Evolutionary conservation across 192 early-diverging fungal species (phyloP).

Genomic region (Coemansia sp.): DNA sequence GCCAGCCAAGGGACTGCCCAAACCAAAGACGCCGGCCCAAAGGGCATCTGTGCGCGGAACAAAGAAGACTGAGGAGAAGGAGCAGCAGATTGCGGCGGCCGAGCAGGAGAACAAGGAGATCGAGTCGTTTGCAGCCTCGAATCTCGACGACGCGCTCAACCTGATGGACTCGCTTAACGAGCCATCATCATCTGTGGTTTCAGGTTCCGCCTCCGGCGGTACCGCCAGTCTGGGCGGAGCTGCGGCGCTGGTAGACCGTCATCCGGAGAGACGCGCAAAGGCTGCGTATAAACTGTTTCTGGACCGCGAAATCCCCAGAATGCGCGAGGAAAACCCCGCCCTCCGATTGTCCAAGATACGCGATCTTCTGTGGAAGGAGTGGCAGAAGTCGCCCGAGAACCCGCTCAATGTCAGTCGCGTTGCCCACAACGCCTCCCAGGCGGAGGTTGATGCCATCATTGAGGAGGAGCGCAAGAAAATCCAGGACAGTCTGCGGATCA

Average conservation of each 20-base stretch:
- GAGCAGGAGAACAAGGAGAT: conserved; percentile 28
- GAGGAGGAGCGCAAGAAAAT: conserved; percentile 46
- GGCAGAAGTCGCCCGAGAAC: conserved; percentile 73
- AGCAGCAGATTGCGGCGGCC: conserved; percentile 8
- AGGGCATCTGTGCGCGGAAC: conserved; percentile 14
- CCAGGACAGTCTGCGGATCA: conserved; percentile 33
- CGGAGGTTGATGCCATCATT: conserved; percentile 59
- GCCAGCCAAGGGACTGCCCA: conserved; percentile 14
- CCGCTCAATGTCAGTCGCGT: conserved; percentile 76
- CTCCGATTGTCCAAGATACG: conserved; percentile 76
- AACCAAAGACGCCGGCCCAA: neutral
- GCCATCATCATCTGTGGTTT: conserved; percentile 22
- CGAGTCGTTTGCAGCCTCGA: conserved; percentile 73
- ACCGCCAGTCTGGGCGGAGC: conserved; percentile 18
- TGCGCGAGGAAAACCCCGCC: conserved; percentile 80
- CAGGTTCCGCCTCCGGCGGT: conserved; percentile 10
- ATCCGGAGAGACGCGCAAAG: conserved; percentile 86
- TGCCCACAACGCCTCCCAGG: conserved; percentile 71
- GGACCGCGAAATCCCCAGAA: conserved; percentile 68
- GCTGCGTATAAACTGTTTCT: conserved; percentile 69
- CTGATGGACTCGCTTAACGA: conserved; percentile 59
- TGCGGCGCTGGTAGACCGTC: conserved; percentile 71
- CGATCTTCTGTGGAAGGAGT: conserved; percentile 81
- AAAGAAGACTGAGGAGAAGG: conserved; percentile 27
- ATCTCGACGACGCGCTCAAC: conserved; percentile 85